Base-by-base conservation (phyloP, 306 rosid genomes). In the Prunus davidiana region DNA sequence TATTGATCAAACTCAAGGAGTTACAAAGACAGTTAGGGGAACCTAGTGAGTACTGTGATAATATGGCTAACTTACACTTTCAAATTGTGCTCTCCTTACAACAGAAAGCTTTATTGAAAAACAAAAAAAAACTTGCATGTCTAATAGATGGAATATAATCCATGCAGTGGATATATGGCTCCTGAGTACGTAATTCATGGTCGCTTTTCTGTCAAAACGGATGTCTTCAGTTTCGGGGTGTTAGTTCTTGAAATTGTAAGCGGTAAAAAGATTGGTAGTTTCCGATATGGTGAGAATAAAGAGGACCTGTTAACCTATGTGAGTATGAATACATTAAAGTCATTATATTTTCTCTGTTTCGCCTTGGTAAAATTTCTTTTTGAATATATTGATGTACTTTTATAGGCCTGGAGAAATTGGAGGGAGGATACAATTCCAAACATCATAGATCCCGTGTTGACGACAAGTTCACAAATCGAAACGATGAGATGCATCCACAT, bases 221-320 rank as follows among this genome's bases (percentile, higher is more conserved):
- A 82, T 43, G 76, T 82, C 2, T 82, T 67, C 45, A 76, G 81
- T 15, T 82, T 82, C 9, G 85, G 82, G 3, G 82, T 73, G 2
- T 18, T 51, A 28, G 61, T 69, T 28, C 12, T 71, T 32, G 75
- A 71, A 24, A 71, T 69, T 15, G 19, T 69, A 27, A 50, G 24
- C 19, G 62, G 19, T 12, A 69, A 25, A 34, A 69, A 50, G 27
- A 61, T 1, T 30, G 10, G 3, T 5, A 14, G 4, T 2, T 82
- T 82, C 8, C 18, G 0, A 0, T 24, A 43, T 19, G 78, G 71
- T 0, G 64, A 67, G 27, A 4, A 64, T 12, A n/a, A 0, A 8
- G 63, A 70, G 13, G 20, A 34, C 46, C 69, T 81, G 12, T 13
- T 76, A 3, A 45, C 58, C 15, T 81, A 76, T 65, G 81, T 76